Evolutionary conservation across 805 yeast genomes (phyloP).

Genomic region (Starmera pachycereana): DNA sequence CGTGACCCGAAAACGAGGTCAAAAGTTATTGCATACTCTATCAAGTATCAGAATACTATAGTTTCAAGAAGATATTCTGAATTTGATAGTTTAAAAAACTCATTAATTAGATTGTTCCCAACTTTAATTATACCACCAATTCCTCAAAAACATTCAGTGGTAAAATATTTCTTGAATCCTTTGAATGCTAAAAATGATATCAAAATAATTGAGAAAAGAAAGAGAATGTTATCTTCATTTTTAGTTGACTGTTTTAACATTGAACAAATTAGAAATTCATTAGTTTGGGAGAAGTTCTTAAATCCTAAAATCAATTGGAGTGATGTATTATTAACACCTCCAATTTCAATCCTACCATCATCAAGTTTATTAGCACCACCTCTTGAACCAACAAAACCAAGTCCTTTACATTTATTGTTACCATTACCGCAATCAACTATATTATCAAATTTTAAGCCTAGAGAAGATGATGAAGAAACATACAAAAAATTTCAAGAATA

Average conservation of each 20-base stretch:
- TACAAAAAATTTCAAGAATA: slow-evolving; percentile 15
- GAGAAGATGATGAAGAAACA: slow-evolving; percentile 8
- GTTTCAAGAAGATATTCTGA: slow-evolving; percentile 85
- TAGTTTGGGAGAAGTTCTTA: slow-evolving; percentile 64
- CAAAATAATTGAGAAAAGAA: slow-evolving; percentile 54
- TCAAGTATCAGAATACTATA: slow-evolving; percentile 39
- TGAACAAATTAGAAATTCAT: slow-evolving; percentile 43
- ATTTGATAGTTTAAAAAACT: slow-evolving; percentile 70
- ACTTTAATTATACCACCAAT: slow-evolving; percentile 82
- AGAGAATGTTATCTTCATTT: slow-evolving; percentile 65
- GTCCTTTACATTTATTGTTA: slow-evolving; percentile 49
- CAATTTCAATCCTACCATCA: slow-evolving; percentile 41
- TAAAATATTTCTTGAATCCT: slow-evolving; percentile 32
- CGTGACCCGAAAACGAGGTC: slow-evolving; percentile 47
- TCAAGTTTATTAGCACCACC: slow-evolving; percentile 53
- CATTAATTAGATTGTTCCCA: slow-evolving; percentile 67
- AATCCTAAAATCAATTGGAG: slow-evolving; percentile 82
- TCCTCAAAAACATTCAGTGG: slow-evolving; percentile 77
- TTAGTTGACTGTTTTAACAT: slow-evolving; percentile 63
- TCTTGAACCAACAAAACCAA: slow-evolving; percentile 41
- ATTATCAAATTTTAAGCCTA: slow-evolving; percentile 16
- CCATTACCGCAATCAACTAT: slow-evolving; percentile 46
- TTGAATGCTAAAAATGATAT: slow-evolving; percentile 31
- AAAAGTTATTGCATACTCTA: slow-evolving; percentile 69
- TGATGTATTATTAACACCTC: slow-evolving; percentile 55